Percentiles rank a stretch among this genome's conserved stretches.
phyloP scores from a whole-genome alignment of 257 asterid genomes.

The Anisodus acutangulus region DNA sequence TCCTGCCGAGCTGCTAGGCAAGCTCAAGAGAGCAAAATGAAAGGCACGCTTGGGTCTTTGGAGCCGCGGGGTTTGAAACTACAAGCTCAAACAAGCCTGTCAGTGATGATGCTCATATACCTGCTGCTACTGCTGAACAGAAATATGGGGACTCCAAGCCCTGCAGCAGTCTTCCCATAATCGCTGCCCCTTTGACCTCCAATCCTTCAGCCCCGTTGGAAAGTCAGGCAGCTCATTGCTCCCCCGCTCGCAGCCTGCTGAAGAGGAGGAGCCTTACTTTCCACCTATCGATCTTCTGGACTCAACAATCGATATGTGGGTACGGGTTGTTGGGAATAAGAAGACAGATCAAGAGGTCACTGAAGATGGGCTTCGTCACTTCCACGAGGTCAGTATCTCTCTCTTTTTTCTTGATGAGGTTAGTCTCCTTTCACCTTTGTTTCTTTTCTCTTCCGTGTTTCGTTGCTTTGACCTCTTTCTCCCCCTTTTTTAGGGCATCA shows the following conservation, averaged over 20 bases:
- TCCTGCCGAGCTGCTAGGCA: conserved; percentile 4
- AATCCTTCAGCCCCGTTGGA: neutral
- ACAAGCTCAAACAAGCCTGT: conserved; percentile 21
- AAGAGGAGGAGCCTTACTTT: neutral
- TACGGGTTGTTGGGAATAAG: neutral
- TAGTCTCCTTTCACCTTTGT: neutral
- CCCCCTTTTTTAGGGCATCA: conserved; percentile 17
- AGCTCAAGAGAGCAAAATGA: neutral
- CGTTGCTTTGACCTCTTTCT: neutral
- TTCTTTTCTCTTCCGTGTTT: conserved; percentile 20
- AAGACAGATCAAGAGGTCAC: conserved; percentile 13
- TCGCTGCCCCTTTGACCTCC: neutral
- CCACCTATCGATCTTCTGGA: neutral
- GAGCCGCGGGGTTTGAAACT: neutral
- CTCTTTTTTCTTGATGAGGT: neutral
- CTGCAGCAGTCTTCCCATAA: neutral
- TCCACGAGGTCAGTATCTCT: neutral
- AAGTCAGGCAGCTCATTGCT: neutral
- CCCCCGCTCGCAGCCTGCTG: neutral
- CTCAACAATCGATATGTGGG: conserved; percentile 1
- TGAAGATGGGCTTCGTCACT: conserved; percentile 28
- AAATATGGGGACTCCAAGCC: conserved; percentile 8
- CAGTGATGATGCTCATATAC: neutral
- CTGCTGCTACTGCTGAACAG: neutral
- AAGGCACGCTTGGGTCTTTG: neutral